phyloP scores from a whole-genome alignment of 1,139 yeast genomes.

The Yamadazyma siamensis region DNA sequence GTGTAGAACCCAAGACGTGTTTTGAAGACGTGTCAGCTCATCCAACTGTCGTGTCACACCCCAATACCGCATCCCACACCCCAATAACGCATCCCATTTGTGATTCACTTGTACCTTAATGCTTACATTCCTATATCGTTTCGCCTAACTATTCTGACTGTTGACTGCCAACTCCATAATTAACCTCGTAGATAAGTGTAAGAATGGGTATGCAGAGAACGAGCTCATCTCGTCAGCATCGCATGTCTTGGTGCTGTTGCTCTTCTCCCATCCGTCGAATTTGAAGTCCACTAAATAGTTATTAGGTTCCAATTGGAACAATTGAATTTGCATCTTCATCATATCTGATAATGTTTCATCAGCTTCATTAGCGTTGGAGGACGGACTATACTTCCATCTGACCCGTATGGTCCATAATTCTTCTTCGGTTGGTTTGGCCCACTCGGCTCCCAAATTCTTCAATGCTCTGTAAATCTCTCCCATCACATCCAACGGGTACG shows the following conservation, averaged over 20 bases:
- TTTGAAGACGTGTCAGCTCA: no score
- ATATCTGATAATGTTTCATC: slow-evolving; percentile 25
- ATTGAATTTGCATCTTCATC: slow-evolving; percentile 96
- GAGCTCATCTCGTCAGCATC: slow-evolving; percentile 73
- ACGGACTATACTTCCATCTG: slow-evolving; percentile 82
- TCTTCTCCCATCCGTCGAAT: slow-evolving; percentile 91
- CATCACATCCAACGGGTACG: slow-evolving; percentile 97
- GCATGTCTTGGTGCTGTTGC: slow-evolving; percentile 23
- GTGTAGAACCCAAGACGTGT: no score
- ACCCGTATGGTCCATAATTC: slow-evolving; percentile 96
- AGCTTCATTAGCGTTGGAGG: slow-evolving; percentile 21
- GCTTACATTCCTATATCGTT: no score
- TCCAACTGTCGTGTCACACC: no score
- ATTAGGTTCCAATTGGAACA: slow-evolving; percentile 93
- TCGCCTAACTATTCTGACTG: slow-evolving; percentile 24
- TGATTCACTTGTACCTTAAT: no score
- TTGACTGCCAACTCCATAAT: slow-evolving; percentile 97
- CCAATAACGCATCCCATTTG: no score
- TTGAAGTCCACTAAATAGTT: slow-evolving; percentile 95
- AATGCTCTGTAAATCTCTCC: slow-evolving; percentile 96
- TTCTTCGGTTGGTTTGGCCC: slow-evolving; percentile 92
- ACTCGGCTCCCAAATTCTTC: slow-evolving; percentile 91
- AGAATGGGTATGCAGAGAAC: slow-evolving; percentile 90
- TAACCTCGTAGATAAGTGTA: slow-evolving; percentile 85
- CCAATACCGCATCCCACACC: no score